Evolutionary conservation across 306 rosid genomes (phyloP).

Genomic region (Bauhinia variegata): DNA sequence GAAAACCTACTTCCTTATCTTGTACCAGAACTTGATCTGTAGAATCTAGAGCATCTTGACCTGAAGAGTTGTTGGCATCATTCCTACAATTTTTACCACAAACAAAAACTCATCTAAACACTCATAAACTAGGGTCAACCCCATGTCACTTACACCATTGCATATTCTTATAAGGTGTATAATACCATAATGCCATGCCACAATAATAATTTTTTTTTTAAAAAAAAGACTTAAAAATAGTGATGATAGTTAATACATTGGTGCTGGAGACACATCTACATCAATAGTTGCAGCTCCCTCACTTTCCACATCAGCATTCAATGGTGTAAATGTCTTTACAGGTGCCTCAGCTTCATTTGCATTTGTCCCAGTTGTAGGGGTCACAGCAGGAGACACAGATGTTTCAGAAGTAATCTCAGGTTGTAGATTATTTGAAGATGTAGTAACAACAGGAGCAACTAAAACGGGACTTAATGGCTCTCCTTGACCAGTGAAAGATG

Average conservation of each 20-base stretch:
- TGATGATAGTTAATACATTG: conserved; percentile 56
- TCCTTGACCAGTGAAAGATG: conserved; percentile 51
- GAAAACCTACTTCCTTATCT: conserved; percentile 59
- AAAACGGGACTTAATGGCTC: conserved; percentile 67
- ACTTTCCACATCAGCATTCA: conserved; percentile 44
- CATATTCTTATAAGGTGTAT: too few relatives aligned
- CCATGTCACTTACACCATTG: too few relatives aligned
- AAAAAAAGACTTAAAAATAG: conserved; percentile 24
- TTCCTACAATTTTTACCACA: conserved; percentile 52
- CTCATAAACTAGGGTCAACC: too few relatives aligned
- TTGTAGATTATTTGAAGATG: conserved; percentile 45
- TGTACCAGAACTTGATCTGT: conserved; percentile 54
- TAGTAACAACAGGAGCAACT: conserved; percentile 61
- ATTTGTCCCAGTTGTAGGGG: conserved; percentile 44
- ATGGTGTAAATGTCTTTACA: conserved; percentile 42
- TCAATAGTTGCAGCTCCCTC: conserved; percentile 46
- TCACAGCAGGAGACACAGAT: conserved; percentile 58
- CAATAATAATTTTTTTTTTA: conserved; percentile 9
- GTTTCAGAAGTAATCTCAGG: conserved; percentile 51
- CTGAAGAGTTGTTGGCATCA: conserved; percentile 38
- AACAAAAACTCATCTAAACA: too few relatives aligned
- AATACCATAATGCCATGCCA: not conserved
- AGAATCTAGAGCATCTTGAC: conserved; percentile 53
- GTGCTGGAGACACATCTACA: conserved; percentile 41
- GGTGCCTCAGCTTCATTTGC: conserved; percentile 52